Evolutionary conservation across 495 filamentous ascomycete genomes (phyloP).

Genomic region (Penicillium canariense): DNA sequence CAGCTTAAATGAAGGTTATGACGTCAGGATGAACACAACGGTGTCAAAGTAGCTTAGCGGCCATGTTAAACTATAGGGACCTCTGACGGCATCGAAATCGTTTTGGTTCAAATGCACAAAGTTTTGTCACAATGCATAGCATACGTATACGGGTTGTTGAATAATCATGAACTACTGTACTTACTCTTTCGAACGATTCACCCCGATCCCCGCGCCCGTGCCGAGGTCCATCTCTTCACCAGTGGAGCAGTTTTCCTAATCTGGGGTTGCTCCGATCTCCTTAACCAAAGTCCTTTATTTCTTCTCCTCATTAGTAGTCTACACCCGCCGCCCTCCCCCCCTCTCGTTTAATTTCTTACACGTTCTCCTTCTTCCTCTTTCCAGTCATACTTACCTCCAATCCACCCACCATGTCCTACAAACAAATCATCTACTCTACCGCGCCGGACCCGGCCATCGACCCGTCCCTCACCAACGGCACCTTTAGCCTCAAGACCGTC

Average conservation of each 20-base stretch:
- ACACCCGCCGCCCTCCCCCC: no score
- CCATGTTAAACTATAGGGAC: no score
- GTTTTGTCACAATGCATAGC: no score
- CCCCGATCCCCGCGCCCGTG: neutral
- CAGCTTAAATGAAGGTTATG: constrained; percentile 6
- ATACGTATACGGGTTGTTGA: neutral
- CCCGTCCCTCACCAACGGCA: constrained; percentile 41
- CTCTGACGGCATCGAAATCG: no score
- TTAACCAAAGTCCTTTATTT: constrained; percentile 1
- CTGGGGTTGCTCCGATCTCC: constrained; percentile 26
- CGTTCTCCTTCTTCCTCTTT: neutral
- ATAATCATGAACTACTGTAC: neutral
- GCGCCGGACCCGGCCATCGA: constrained; percentile 39
- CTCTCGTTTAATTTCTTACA: neutral
- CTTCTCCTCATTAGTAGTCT: neutral
- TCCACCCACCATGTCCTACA: constrained; percentile 33
- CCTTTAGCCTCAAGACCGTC: constrained; percentile 52
- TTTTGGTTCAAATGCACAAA: no score
- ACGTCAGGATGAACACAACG: constrained; percentile 23
- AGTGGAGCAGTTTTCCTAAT: constrained; percentile 32
- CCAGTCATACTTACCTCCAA: neutral
- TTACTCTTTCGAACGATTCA: neutral
- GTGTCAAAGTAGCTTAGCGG: no score
- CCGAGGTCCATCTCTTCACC: constrained; percentile 19
- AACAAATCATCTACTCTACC: constrained; percentile 45